These are phyloP conservation scores for Cyberlindnera meyerae DNA, from an alignment of 805 yeast genomes.

Conservation along the genomic window DNA sequence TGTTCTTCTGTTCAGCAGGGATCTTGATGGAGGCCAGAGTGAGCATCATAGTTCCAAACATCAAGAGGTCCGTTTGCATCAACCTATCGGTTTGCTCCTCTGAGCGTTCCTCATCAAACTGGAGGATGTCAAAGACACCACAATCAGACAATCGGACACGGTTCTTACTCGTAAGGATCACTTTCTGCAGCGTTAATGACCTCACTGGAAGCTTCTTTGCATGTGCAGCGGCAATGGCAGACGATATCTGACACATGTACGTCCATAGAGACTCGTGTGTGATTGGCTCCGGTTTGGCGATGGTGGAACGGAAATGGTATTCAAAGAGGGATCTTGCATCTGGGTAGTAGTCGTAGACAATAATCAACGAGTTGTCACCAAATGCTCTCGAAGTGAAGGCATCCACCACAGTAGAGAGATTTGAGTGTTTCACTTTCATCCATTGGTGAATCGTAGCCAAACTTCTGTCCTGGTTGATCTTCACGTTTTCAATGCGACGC, in stretches of 20 bases:
- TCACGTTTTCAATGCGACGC: constrained; percentile 64
- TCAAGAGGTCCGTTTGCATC: constrained; percentile 51
- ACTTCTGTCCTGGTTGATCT: constrained; percentile 50
- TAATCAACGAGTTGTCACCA: constrained; percentile 69
- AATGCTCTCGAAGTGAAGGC: constrained; percentile 85
- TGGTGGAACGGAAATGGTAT: constrained; percentile 48
- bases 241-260: constrained; percentile 67
- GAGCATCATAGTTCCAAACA: constrained; percentile 57
- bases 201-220: constrained; percentile 58
- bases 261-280: constrained; percentile 71
- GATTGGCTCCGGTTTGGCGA: constrained; percentile 39
- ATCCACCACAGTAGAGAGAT: constrained; percentile 65
- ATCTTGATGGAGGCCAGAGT: constrained; percentile 41
- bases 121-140: constrained; percentile 66
- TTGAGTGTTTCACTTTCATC: constrained; percentile 52
- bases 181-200: constrained; percentile 56
- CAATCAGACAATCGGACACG: constrained; percentile 67
- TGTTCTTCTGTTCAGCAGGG: constrained; percentile 23
- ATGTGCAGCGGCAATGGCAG: constrained; percentile 67
- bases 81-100: constrained; percentile 23
- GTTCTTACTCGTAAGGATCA: constrained; percentile 67
- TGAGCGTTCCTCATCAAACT: constrained; percentile 29
- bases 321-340: constrained; percentile 66
- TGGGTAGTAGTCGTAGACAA: constrained; percentile 85
- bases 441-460: constrained; percentile 62